Conservation (phyloP, 2,329 filamentous ascomycete species). For the Akanthomyces lecanii region DNA sequence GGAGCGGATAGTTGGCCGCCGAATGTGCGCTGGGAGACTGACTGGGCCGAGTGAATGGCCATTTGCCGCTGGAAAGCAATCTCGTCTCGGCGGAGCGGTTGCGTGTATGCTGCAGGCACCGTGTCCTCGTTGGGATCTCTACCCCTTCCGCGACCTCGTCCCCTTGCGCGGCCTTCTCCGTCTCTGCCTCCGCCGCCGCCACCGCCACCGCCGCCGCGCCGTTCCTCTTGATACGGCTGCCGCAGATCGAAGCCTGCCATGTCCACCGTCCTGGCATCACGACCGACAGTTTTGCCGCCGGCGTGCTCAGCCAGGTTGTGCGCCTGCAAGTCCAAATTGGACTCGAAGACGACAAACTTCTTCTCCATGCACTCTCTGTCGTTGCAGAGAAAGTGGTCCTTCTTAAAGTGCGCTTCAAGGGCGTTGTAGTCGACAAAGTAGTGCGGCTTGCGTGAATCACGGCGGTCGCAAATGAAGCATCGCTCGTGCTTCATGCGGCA, state of each 20-base stretch:
- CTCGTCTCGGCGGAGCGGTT: constrained; percentile 79
- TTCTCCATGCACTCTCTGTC: constrained; percentile 90
- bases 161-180: constrained; percentile 36
- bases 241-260: constrained; percentile 81
- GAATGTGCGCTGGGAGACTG: constrained; percentile 74
- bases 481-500: constrained; percentile 92
- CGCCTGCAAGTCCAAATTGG: constrained; percentile 89
- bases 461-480: constrained; percentile 87
- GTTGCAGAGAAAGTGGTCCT: constrained; percentile 79
- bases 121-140: constrained; percentile 84
- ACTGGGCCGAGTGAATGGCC: constrained; percentile 84
- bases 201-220: constrained; percentile 45
- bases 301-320: constrained; percentile 85
- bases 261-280: constrained; percentile 81
- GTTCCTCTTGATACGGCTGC: constrained; percentile 63
- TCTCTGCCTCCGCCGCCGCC: constrained; percentile 35
- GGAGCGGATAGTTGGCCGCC: constrained; percentile 69
- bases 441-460: constrained; percentile 67
- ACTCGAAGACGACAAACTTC: constrained; percentile 96
- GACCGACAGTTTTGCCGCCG: constrained; percentile 74
- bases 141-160: constrained; percentile 51
- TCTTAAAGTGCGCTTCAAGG: constrained; percentile 79
- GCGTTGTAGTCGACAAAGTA: constrained; percentile 89
- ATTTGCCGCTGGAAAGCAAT: constrained; percentile 87
- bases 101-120: constrained; percentile 69